These are phyloP conservation scores for Linum tenue DNA, from an alignment of 345 rosid genomes.

Conservation along the genomic window DNA sequence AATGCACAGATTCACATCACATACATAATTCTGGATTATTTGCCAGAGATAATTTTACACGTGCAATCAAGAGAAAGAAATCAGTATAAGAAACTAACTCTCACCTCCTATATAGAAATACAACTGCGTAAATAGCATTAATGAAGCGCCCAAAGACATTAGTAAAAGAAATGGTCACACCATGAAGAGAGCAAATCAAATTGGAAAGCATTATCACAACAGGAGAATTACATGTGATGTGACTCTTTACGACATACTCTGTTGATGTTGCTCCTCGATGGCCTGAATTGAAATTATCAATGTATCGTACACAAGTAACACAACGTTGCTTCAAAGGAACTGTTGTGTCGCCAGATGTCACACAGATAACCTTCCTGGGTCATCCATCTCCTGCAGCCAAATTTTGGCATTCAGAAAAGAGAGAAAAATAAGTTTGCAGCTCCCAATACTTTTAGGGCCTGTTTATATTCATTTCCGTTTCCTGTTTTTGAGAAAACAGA, in stretches of 20 bases:
- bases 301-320: constrained; percentile 45
- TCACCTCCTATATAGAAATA: constrained; percentile 71
- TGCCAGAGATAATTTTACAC: background rate
- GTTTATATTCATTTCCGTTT: no score
- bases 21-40: background rate
- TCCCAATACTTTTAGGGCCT: background rate
- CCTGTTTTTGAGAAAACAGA: no score
- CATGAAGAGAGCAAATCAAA: no score
- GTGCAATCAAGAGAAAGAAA: background rate
- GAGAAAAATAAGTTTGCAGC: background rate
- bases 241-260: constrained; percentile 38
- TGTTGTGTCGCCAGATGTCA: constrained; percentile 88
- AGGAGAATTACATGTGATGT: background rate
- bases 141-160: constrained; percentile 43
- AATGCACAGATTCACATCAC: background rate
- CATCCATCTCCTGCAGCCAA: constrained; percentile 14
- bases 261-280: constrained; percentile 74
- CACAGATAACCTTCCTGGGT: constrained; percentile 58
- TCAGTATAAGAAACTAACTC: background rate
- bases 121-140: constrained; percentile 79
- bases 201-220: background rate
- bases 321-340: constrained; percentile 94
- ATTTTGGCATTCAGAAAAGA: no score
- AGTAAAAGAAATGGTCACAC: background rate
- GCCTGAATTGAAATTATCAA: constrained; percentile 82